Percentiles rank a stretch among this genome's conserved stretches.
Evolutionary conservation across 495 filamentous ascomycete species (phyloP).

Genomic region (Aspergillus saccharolyticus): DNA sequence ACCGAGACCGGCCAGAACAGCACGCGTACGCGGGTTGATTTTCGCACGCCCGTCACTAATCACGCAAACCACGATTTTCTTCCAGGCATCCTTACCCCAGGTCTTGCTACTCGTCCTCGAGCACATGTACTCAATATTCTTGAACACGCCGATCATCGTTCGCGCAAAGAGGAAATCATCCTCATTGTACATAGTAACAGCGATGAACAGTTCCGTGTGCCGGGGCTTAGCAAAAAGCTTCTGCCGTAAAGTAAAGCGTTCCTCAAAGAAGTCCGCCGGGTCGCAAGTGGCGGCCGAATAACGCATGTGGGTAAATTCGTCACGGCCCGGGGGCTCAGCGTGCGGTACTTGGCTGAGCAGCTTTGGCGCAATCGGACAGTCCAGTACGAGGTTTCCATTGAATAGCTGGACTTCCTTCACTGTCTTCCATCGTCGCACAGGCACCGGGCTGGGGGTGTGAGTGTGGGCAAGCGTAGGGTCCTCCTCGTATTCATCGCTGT

Average conservation of each 20-base stretch:
- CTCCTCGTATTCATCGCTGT: conserved; percentile 40
- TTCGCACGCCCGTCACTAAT: conserved; percentile 98
- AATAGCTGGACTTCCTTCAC: conserved; percentile 97
- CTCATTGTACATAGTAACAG: conserved; percentile 99
- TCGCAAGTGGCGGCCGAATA: conserved; percentile 98
- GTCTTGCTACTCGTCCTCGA: conserved; percentile 85
- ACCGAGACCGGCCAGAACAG: conserved; percentile 87
- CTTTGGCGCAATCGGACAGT: conserved; percentile 91
- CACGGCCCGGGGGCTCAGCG: conserved; percentile 72
- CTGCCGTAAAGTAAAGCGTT: conserved; percentile 92
- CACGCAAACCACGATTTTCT: conserved; percentile 98
- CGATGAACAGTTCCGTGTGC: conserved; percentile 96
- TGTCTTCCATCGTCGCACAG: conserved; percentile 91
- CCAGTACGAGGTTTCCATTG: conserved; percentile 93
- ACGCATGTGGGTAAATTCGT: conserved; percentile 98
- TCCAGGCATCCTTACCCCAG: conserved; percentile 98
- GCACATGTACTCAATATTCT: conserved; percentile 98
- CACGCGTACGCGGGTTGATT: conserved; percentile 88
- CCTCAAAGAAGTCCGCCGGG: conserved; percentile 75
- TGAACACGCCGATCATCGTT: conserved; percentile 96
- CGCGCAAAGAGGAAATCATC: conserved; percentile 94
- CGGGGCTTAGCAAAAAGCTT: conserved; percentile 88
- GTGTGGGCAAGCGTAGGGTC: conserved; percentile 38
- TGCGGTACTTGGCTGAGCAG: conserved; percentile 82
- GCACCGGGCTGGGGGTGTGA: conserved; percentile 57